Evolutionary conservation across 495 filamentous ascomycete genomes (phyloP), one percentile per base, ranked within the genome.

Genomic region (Cladorrhinum samala): DNA sequence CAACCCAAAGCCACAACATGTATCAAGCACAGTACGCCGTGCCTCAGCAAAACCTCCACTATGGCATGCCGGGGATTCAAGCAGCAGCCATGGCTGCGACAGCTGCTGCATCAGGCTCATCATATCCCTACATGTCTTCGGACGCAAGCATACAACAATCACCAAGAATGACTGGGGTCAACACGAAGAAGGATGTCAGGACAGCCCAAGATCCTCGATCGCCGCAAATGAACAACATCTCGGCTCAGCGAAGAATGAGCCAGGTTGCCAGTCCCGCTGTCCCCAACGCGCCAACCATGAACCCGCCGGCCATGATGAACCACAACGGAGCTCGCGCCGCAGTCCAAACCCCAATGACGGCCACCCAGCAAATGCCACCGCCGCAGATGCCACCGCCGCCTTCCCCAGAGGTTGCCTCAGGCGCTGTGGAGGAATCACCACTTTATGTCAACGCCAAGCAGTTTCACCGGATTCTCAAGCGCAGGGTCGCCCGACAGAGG

Each of bases 401-500:
- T 48, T 94, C 90, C 1, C 89, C 90, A 1, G 93, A 96, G 59
- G 80, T 93, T 65, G 81, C 86, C 1, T 76, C 86, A 2, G 83
- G 86, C 2, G 72, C 71, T 24, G 86, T 86, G 13, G 93, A 97
- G 69, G 93, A 98, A 67, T 91, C 93, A 5, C 93, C 93, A 0
- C 75, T 98, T 7, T 98, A 97, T 58, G 93, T 98, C 62, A 98
- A 98, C 63, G 93, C 93, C 2, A 98, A 98, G 69, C 93, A 98
- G 65, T 98, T 98, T 61, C 93, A 98, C 66, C 86, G 93, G 9
- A 98, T 98, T 51, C 70, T 98, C 46, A 98, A 98, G 72, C 79
- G 93, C 39, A 79, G 93, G 30, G 88, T 97, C 56, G 93, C 93
- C 2, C 82, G 93, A 36, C 93, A 98, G 67, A 89, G 88, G 68